Evolutionary conservation across 345 rosid genomes (phyloP).

Genomic region (Lagerstroemia speciosa): DNA sequence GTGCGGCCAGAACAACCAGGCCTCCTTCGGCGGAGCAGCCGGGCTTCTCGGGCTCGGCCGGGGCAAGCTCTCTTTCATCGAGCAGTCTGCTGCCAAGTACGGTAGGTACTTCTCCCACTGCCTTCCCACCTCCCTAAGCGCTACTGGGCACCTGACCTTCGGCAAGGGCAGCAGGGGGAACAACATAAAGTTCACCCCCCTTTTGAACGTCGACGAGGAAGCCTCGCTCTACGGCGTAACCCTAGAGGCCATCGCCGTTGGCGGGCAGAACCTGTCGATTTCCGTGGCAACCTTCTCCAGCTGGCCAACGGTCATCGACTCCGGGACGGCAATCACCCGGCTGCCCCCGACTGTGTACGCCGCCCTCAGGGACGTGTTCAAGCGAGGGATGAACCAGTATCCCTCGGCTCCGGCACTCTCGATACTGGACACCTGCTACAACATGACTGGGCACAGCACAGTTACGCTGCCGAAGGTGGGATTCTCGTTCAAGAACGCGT

Average conservation of each 20-base stretch:
- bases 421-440: conserved; percentile 21
- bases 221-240: conserved; percentile 9
- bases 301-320: conserved; percentile 16
- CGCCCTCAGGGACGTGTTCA: conserved; percentile 8
- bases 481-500: conserved; percentile 11
- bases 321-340: conserved; percentile 20
- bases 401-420: conserved; percentile 1
- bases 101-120: conserved; percentile 21
- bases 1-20: conserved; percentile 18
- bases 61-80: conserved; percentile 9
- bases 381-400: conserved; percentile 14
- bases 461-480: conserved; percentile 5
- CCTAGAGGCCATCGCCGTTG: conserved; percentile 10
- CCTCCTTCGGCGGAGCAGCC: conserved; percentile 3
- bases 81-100: conserved; percentile 17
- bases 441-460: conserved; percentile 4
- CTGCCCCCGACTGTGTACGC: conserved; percentile 20
- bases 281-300: not conserved
- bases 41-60: conserved; percentile 8
- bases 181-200: conserved; percentile 16
- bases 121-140: conserved; percentile 17
- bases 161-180: not conserved
- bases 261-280: conserved; percentile 9
- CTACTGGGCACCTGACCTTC: conserved; percentile 18
- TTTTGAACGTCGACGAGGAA: not conserved